A percentile compares a stretch with the other conserved stretches of the same genome.
phyloP scores from a whole-genome alignment of 208 protist genomes.

The Leishmania braziliensis region DNA sequence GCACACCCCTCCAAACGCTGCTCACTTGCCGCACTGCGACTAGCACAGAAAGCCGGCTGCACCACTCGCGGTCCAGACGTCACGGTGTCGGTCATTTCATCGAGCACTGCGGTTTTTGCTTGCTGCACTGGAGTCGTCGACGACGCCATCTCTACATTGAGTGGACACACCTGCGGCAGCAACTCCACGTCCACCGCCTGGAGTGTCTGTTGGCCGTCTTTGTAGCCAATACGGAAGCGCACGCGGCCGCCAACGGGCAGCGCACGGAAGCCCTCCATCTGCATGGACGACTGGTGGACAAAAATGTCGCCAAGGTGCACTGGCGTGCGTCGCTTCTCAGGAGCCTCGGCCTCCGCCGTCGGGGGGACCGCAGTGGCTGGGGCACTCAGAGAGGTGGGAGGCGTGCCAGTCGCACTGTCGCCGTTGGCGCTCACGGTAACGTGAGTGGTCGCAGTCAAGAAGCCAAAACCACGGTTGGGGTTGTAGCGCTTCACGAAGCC shows the following conservation, averaged over 20 bases:
- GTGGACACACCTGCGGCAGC: constrained; percentile 29
- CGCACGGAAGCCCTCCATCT: constrained; percentile 61
- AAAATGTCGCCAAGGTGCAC: constrained; percentile 61
- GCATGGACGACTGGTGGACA: constrained; percentile 69
- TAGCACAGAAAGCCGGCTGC: neutral
- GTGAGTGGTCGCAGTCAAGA: constrained; percentile 54
- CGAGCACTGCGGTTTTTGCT: neutral
- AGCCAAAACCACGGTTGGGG: constrained; percentile 63
- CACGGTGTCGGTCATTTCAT: neutral
- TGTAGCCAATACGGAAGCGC: constrained; percentile 53
- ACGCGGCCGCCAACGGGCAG: constrained; percentile 55
- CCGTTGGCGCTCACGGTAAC: neutral
- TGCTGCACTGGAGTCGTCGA: neutral
- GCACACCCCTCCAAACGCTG: neutral
- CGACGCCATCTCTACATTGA: neutral
- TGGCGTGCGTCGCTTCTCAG: constrained; percentile 26
- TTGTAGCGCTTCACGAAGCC: constrained; percentile 74
- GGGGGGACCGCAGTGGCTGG: neutral
- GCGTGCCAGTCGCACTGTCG: neutral
- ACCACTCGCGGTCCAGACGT: neutral
- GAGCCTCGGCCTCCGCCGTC: neutral
- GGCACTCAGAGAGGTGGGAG: constrained; percentile 4
- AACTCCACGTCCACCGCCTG: constrained; percentile 59
- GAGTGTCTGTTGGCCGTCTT: constrained; percentile 43
- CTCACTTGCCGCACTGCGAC: neutral